Evolutionary conservation across 306 rosid genomes (phyloP).

Genomic region (Prinsepia uniflora): DNA sequence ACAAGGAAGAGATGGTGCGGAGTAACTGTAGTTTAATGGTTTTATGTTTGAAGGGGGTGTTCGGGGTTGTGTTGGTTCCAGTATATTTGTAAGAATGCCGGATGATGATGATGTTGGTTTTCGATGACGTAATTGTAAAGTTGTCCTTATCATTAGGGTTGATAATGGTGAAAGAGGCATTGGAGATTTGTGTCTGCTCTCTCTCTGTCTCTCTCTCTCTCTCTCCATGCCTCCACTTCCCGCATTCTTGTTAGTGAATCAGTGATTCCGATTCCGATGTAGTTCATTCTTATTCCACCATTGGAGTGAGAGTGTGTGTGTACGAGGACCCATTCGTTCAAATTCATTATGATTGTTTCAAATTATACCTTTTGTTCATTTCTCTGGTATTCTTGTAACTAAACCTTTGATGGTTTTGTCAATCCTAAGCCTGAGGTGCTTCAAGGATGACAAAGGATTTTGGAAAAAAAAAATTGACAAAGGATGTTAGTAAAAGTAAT

Average conservation of each 20-base stretch:
- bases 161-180: constrained; percentile 32
- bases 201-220: too few species aligned
- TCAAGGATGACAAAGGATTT: too few species aligned
- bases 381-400: too few species aligned
- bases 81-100: constrained; percentile 57
- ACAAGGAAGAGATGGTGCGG: constrained; percentile 24
- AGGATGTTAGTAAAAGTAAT: too few species aligned
- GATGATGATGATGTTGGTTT: constrained; percentile 14
- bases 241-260: constrained; percentile 41
- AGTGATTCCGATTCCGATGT: constrained; percentile 34
- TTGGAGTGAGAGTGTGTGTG: constrained; percentile 33
- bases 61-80: constrained; percentile 43
- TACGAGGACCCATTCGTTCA: constrained; percentile 42
- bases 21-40: constrained; percentile 28
- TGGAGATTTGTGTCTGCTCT: constrained; percentile 44
- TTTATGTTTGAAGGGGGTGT: constrained; percentile 37
- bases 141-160: constrained; percentile 34
- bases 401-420: too few species aligned
- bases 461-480: too few species aligned
- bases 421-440: too few species aligned
- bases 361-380: constrained; percentile 4
- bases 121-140: constrained; percentile 76
- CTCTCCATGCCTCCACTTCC: constrained; percentile 26
- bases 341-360: constrained; percentile 34
- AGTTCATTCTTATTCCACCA: constrained; percentile 42